A percentile compares a stretch with the other conserved stretches of the same genome.
These are phyloP conservation scores for Echites panduratus DNA, from an alignment of 257 asterid genomes.

Conservation along the genomic window DNA sequence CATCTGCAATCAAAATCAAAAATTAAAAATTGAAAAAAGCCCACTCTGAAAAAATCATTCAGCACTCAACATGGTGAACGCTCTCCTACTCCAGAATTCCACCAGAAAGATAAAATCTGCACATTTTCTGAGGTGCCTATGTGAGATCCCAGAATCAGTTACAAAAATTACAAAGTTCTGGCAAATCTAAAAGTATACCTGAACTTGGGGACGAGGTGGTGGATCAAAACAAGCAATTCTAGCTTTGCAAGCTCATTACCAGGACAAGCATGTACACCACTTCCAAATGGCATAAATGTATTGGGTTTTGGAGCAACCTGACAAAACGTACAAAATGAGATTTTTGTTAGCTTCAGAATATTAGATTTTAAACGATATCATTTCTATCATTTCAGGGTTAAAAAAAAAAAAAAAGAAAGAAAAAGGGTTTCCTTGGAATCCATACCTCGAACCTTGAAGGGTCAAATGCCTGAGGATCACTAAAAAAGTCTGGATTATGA, in stretches of 20 bases:
- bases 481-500: constrained; percentile 72
- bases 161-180: background rate
- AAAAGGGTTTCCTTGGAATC: background rate
- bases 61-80: constrained; percentile 4
- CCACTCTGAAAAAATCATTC: constrained; percentile 20
- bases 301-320: constrained; percentile 63
- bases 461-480: constrained; percentile 65
- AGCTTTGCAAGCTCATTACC: constrained; percentile 89
- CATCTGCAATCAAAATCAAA: constrained; percentile 48
- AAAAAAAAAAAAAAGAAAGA: background rate
- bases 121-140: background rate
- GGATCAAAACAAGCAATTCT: constrained; percentile 67
- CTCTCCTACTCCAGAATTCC: background rate
- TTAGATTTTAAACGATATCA: too few species aligned
- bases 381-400: background rate
- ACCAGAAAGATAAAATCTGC: background rate
- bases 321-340: background rate
- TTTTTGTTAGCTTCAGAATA: background rate
- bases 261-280: constrained; percentile 86
- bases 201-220: constrained; percentile 63
- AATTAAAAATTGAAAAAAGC: background rate
- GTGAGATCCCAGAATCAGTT: background rate
- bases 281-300: constrained; percentile 86
- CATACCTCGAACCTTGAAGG: constrained; percentile 78
- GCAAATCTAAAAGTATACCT: constrained; percentile 33